Percentiles rank a stretch among this genome's conserved stretches.
Evolutionary conservation across 345 rosid genomes (phyloP).

Genomic region (Microthlaspi erraticum): DNA sequence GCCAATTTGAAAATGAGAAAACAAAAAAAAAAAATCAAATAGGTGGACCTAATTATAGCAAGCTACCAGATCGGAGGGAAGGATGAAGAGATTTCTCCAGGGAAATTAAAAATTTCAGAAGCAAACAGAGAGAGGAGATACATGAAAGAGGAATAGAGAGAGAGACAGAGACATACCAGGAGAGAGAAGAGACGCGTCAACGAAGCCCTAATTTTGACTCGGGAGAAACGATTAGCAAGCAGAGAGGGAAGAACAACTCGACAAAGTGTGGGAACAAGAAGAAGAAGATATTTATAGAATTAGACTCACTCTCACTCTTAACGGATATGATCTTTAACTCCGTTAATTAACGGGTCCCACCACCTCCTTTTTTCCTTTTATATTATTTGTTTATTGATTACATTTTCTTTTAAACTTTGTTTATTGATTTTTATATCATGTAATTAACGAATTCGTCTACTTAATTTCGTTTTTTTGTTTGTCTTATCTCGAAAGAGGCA

Average conservation of each 20-base stretch:
- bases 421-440: constrained; percentile 13
- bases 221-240: constrained; percentile 3
- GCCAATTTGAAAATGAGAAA: neutral
- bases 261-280: constrained; percentile 23
- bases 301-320: constrained; percentile 39
- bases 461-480: constrained; percentile 11
- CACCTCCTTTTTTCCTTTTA: constrained; percentile 2
- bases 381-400: constrained; percentile 25
- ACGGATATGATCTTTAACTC: constrained; percentile 39
- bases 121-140: neutral
- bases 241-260: neutral
- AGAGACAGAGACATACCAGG: constrained; percentile 40
- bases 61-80: constrained; percentile 37
- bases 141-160: neutral
- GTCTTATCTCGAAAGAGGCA: neutral
- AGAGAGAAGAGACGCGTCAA: constrained; percentile 19
- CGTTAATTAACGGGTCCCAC: constrained; percentile 41
- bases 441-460: constrained; percentile 17
- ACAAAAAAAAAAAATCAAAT: neutral
- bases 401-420: no score
- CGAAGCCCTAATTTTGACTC: constrained; percentile 41
- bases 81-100: constrained; percentile 3
- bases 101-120: neutral
- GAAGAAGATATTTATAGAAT: constrained; percentile 45
- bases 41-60: constrained; percentile 19